Conservation (phyloP, 768 basidiomycete genomes). For the Nidularia sp. region DNA sequence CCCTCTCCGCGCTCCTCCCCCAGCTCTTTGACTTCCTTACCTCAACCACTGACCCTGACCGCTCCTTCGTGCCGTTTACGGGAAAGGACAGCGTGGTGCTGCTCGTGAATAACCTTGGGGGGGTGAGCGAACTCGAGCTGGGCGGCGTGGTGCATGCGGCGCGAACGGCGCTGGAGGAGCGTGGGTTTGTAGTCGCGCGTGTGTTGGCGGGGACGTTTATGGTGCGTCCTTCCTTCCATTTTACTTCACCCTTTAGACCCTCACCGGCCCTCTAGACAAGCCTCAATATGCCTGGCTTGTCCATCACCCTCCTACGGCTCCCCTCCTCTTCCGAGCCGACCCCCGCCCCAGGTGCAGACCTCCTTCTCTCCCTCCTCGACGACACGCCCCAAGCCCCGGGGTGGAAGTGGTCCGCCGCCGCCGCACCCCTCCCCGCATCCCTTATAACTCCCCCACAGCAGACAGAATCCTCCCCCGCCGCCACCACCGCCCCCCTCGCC, state of each 20-base stretch:
- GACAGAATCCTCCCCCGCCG: background rate
- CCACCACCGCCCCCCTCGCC: constrained; percentile 11
- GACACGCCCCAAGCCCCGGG: constrained; percentile 67
- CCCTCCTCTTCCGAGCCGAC: constrained; percentile 38
- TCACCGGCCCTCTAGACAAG: constrained; percentile 52
- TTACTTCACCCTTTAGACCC: background rate
- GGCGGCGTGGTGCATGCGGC: constrained; percentile 64
- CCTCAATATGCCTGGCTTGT: constrained; percentile 92
- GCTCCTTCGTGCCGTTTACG: constrained; percentile 71
- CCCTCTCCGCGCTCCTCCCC: constrained; percentile 65
- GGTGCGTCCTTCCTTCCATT: constrained; percentile 35
- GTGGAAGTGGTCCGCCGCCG: constrained; percentile 74
- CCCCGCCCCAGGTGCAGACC: constrained; percentile 28
- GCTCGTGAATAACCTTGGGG: constrained; percentile 86
- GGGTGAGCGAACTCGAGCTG: constrained; percentile 80
- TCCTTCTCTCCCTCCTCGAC: constrained; percentile 68
- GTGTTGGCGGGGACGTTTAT: constrained; percentile 82
- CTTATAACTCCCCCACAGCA: background rate
- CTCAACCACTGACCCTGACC: constrained; percentile 70
- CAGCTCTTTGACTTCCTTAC: constrained; percentile 67
- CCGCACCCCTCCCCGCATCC: constrained; percentile 24
- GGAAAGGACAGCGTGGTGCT: constrained; percentile 72
- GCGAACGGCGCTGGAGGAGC: constrained; percentile 46
- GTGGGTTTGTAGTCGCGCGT: constrained; percentile 54
- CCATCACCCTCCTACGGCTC: constrained; percentile 76